Percentiles rank a stretch among this genome's conserved stretches.
These are phyloP conservation scores for Chaetomiaceae sp. DNA, from an alignment of 2,329 filamentous ascomycete genomes.

Conservation along the genomic window DNA sequence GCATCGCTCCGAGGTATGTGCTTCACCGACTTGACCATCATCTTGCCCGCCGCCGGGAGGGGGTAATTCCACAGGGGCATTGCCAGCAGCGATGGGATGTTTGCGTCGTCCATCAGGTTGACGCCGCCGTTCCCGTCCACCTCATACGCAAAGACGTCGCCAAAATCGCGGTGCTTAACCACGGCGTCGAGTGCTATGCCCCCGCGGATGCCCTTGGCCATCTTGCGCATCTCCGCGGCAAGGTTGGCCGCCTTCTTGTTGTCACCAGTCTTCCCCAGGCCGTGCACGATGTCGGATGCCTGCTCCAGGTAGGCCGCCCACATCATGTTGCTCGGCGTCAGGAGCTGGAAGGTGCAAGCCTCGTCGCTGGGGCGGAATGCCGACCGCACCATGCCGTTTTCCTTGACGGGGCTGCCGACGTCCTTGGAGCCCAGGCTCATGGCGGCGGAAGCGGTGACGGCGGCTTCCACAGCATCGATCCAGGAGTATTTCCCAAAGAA, in stretches of 20 bases:
- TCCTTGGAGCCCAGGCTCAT: slow-evolving; percentile 68
- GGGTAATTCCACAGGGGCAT: slow-evolving; percentile 59
- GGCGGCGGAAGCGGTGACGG: slow-evolving; percentile 60
- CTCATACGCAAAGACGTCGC: slow-evolving; percentile 71
- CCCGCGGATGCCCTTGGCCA: slow-evolving; percentile 55
- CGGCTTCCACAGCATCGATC: slow-evolving; percentile 62
- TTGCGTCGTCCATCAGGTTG: slow-evolving; percentile 68
- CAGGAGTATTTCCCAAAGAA: slow-evolving; percentile 57
- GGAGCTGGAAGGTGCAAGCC: slow-evolving; percentile 71
- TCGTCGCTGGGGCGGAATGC: slow-evolving; percentile 84
- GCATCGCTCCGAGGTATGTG: neutral
- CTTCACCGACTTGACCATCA: slow-evolving; percentile 26
- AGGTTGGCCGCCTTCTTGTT: slow-evolving; percentile 38
- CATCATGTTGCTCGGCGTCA: slow-evolving; percentile 77
- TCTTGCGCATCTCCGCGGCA: slow-evolving; percentile 47
- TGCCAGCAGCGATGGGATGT: slow-evolving; percentile 62
- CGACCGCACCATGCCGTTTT: slow-evolving; percentile 71
- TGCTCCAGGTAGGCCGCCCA: slow-evolving; percentile 55
- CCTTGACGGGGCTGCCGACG: slow-evolving; percentile 69
- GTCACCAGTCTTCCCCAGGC: slow-evolving; percentile 29
- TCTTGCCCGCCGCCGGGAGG: neutral
- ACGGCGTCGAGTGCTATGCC: slow-evolving; percentile 54
- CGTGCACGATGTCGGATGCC: slow-evolving; percentile 46
- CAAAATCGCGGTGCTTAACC: slow-evolving; percentile 53
- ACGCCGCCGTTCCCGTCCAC: slow-evolving; percentile 67